These are phyloP conservation scores for Gymnopilus junonius DNA, from an alignment of 768 basidiomycete species.

Conservation along the genomic window DNA sequence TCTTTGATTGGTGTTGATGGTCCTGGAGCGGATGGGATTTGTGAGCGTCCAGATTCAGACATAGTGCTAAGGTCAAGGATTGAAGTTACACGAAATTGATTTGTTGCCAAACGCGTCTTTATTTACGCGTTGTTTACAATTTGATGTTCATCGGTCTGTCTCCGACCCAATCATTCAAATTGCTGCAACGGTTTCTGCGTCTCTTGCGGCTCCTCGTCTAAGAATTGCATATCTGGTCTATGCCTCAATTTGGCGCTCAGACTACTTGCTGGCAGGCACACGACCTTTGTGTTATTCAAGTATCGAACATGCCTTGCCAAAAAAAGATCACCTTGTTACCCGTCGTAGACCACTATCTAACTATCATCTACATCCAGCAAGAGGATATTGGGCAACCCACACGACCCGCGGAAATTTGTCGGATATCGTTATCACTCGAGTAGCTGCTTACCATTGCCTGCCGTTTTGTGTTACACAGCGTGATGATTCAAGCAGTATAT, in stretches of 20 bases:
- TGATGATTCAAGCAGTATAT: background rate
- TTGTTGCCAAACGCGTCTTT: background rate
- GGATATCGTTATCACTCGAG: background rate
- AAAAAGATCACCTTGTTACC: background rate
- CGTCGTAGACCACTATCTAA: background rate
- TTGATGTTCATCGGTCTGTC: background rate
- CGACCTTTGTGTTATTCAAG: background rate
- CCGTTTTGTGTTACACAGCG: background rate
- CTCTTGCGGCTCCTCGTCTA: background rate
- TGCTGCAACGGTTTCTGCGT: too few species aligned
- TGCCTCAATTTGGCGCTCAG: background rate
- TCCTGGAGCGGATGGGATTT: conserved; percentile 61
- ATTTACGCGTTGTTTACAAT: conserved; percentile 21
- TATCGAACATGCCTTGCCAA: background rate
- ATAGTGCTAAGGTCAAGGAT: background rate
- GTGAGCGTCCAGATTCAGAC: conserved; percentile 8
- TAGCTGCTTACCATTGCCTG: background rate
- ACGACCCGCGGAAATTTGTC: background rate
- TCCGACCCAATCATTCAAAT: too few species aligned
- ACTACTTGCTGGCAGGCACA: background rate
- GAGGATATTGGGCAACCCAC: too few species aligned
- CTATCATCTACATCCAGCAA: background rate
- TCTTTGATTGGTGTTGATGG: conserved; percentile 60
- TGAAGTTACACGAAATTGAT: background rate
- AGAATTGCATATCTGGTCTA: background rate